Base-by-base conservation (phyloP, 108 stramenopile species). In the Fistulifera solaris region DNA sequence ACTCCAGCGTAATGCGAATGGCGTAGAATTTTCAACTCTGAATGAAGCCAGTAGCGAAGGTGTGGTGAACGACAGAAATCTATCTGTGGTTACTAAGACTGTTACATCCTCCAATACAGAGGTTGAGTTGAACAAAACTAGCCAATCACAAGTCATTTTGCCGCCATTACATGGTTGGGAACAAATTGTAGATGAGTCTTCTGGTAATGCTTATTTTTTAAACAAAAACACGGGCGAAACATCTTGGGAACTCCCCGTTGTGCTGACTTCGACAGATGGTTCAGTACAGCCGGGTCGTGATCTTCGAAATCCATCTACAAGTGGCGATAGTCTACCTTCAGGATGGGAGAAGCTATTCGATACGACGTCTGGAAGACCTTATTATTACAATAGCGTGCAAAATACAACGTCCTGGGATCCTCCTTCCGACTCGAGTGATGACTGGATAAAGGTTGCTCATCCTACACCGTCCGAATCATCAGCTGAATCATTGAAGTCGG, bases 391-490 rank as follows among this genome's bases (percentile, higher is more conserved):
- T 43, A 54, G 58, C 21, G 28, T 39, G 1, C 59, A 59, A 1
- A 47, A 52, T 8, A 56, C 45, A 24, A 77, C 81, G 5, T 61
- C 70, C 0, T 87, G 81, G 85, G 79, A 80, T 35, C 48, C 48
- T 22, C 83, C 83, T 26, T 45, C 19, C 44, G 19, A 35, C 31
- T 3, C 31, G 8, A 35, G 31, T 35, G 31, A 35, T 35, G 31
- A 35, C 8, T 35, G 31, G 31, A 35, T 35, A 35, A 46, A 26
- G 18, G n/a, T 27, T 21, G 5, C n/a, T 52, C 22, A 52, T 5
- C 24, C 31, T 19, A 5, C 44, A 45, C 21, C 16, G 51, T 8
- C 51, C 5, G 51, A 52, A 26, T 3, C 5, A 26, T 16, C 51
- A n/a, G 17, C 38, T 4, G 38, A 5, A 39, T 10, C 16, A 25